Evolutionary conservation across 305 asterid genomes (phyloP), one percentile per base, ranked within the genome.

Genomic region (Solanum aculeatissimum): DNA sequence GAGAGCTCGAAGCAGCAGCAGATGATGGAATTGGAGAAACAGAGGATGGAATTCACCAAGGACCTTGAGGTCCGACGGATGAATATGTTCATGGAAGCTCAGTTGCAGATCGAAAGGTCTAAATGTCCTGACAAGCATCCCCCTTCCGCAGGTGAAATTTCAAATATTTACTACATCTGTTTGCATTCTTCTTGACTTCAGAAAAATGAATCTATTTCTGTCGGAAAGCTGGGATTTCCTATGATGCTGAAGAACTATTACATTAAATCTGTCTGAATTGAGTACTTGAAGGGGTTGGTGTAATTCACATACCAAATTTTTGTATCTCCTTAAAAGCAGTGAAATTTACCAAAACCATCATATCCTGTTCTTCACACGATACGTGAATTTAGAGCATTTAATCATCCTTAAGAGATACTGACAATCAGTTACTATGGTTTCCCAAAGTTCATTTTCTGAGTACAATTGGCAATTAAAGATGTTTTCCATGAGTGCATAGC

Each of bases 11-110:
- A 84, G 29, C 79, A 84, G 78, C 77, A 75, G 27, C 83, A 62
- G 54, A 74, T 84, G 58, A 58, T 84, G 86, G 83, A 84, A 25
- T n/a, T 84, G 51, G 86, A 84, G 83, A 84, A 83, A 82, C 58
- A 83, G 82, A 83, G 85, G 58, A 83, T 83, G 85, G 45, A 83
- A 23, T 54, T 83, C 55, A 71, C 86, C 42, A 72, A 74, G 71
- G 86, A 84, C 7, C 86, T 84, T 62, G 86, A 84, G 66, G 71
- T 75, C 9, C 86, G 75, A 51, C 38, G 86, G 78, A 84, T 84
- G 86, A 74, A 84, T 75, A 84, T 84, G 83, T 84, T 84, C 49
- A 84, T 84, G 78, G 86, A 84, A 75, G 57, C 86, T 84, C 86
- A 77, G 13, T 57, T 84, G 32, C 58, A 57, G 86, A 53, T 84